Evolutionary conservation across 352 stramenopile genomes (phyloP).

Genomic region (Phytophthora cryptogea): DNA sequence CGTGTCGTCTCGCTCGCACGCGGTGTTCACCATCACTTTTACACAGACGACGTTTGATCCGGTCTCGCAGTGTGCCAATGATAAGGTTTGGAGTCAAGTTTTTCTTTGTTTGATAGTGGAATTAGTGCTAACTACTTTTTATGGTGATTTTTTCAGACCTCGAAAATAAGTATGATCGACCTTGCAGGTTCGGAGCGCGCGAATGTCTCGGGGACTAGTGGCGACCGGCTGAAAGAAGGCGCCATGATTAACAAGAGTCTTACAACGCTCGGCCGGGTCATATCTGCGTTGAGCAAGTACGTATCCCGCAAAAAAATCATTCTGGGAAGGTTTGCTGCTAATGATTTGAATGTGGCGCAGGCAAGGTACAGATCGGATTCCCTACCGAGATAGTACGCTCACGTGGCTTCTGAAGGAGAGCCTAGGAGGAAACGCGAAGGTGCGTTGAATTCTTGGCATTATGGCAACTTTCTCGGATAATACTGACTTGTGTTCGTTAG

Average conservation of each 20-base stretch:
- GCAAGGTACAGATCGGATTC: constrained; percentile 62
- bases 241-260: constrained; percentile 94
- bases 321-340: background rate
- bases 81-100: constrained; percentile 50
- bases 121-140: constrained; percentile 1
- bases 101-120: background rate
- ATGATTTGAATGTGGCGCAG: constrained; percentile 23
- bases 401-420: constrained; percentile 90
- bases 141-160: constrained; percentile 68
- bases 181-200: constrained; percentile 83
- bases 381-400: constrained; percentile 86
- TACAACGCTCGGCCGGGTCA: constrained; percentile 88
- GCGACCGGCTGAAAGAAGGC: constrained; percentile 90
- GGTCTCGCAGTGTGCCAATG: constrained; percentile 54
- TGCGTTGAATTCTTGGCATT: constrained; percentile 10
- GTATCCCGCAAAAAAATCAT: constrained; percentile 6
- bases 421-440: constrained; percentile 82
- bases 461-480: background rate
- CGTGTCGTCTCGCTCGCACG: constrained; percentile 95
- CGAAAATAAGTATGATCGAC: constrained; percentile 90
- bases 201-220: constrained; percentile 79
- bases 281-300: constrained; percentile 83
- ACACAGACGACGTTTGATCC: constrained; percentile 78
- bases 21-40: constrained; percentile 96
- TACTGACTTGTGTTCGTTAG: constrained; percentile 23